phyloP scores from a whole-genome alignment of 352 stramenopile species.

The Phytophthora tentaculata region DNA sequence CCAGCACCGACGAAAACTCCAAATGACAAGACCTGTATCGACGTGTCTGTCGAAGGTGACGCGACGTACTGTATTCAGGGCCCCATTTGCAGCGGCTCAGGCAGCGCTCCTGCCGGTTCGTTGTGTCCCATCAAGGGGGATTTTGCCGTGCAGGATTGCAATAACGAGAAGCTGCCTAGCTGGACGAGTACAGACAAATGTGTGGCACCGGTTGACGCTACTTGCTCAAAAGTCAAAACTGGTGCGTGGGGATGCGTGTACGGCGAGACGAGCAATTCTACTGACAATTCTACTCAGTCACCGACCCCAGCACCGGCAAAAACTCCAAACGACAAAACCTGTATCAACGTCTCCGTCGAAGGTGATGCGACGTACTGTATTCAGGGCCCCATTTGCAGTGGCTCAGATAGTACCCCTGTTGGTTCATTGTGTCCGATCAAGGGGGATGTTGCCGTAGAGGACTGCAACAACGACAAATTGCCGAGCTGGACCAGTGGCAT shows the following conservation, averaged over 20 bases:
- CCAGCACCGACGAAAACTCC: constrained; percentile 3
- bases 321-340: neutral
- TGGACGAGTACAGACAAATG: constrained; percentile 52
- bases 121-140: constrained; percentile 52
- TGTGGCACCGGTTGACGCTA: constrained; percentile 52
- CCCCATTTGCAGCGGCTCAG: constrained; percentile 39
- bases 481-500: constrained; percentile 51
- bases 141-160: constrained; percentile 51
- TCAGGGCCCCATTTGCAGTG: constrained; percentile 44
- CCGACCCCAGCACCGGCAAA: constrained; percentile 2
- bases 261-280: neutral
- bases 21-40: constrained; percentile 2
- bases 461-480: constrained; percentile 55
- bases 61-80: constrained; percentile 56
- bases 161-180: constrained; percentile 49
- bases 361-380: constrained; percentile 57
- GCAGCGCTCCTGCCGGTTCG: constrained; percentile 28
- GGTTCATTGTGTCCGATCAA: constrained; percentile 47
- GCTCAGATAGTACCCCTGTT: constrained; percentile 24
- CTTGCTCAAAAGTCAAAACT: constrained; percentile 61
- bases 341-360: constrained; percentile 26
- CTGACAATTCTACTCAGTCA: neutral
- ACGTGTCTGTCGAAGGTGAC: constrained; percentile 37
- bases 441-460: constrained; percentile 45
- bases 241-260: constrained; percentile 62